Percentiles rank a stretch among this genome's conserved stretches.
phyloP scores from a whole-genome alignment of 2,329 filamentous ascomycete species.

The Dendryphion nanum region DNA sequence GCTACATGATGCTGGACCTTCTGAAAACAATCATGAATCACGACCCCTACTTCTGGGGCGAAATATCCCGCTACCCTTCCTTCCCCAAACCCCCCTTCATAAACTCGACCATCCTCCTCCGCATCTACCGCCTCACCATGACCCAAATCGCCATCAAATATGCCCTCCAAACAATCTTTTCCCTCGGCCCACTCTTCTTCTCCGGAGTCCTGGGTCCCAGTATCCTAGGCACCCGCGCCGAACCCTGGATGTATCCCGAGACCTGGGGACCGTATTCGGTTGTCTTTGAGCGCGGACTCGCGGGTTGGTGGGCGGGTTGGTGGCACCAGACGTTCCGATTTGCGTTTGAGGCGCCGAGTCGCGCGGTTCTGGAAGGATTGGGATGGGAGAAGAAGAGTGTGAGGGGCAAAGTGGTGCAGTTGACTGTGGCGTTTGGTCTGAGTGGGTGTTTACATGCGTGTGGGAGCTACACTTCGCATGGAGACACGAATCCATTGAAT shows the following conservation, averaged over 20 bases:
- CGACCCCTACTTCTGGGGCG: conserved; percentile 74
- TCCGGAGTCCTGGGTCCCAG: conserved; percentile 57
- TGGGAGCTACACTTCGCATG: conserved; percentile 67
- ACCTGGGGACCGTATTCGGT: conserved; percentile 53
- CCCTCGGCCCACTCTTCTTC: conserved; percentile 61
- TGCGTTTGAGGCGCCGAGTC: conserved; percentile 63
- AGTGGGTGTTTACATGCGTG: conserved; percentile 69
- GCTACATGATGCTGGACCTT: conserved; percentile 69
- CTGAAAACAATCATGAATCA: conserved; percentile 67
- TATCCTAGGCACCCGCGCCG: conserved; percentile 59
- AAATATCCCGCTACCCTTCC: conserved; percentile 46
- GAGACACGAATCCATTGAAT: conserved; percentile 47
- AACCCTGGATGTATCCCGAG: conserved; percentile 62
- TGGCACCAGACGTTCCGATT: conserved; percentile 92
- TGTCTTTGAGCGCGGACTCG: conserved; percentile 68
- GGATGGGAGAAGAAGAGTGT: neutral
- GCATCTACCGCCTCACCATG: conserved; percentile 57
- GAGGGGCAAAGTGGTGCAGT: conserved; percentile 33
- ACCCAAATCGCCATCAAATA: conserved; percentile 57
- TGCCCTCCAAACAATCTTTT: conserved; percentile 62
- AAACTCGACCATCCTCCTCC: conserved; percentile 46
- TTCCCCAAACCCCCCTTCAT: conserved; percentile 43
- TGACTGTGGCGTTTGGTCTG: conserved; percentile 60
- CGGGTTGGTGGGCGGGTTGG: conserved; percentile 79
- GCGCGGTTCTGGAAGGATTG: conserved; percentile 41